A percentile compares a stretch with the other conserved stretches of the same genome.
These are phyloP conservation scores for Globisporangium nodosum DNA, from an alignment of 352 stramenopile species.

Conservation along the genomic window DNA sequence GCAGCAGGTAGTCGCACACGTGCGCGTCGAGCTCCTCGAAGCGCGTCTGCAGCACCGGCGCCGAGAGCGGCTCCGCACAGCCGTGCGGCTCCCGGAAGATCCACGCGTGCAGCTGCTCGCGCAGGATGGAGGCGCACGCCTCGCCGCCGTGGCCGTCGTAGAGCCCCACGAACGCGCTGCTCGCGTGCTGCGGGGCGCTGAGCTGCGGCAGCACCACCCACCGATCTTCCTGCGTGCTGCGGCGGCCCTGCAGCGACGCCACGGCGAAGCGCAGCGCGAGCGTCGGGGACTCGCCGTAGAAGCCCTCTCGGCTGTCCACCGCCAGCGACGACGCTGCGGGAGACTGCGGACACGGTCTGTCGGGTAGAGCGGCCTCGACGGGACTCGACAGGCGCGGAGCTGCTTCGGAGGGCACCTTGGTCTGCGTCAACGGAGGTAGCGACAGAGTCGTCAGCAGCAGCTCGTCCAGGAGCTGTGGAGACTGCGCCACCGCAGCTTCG, in stretches of 20 bases:
- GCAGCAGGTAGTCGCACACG: conserved; percentile 62
- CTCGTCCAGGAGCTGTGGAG: conserved; percentile 62
- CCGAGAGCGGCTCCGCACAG: conserved; percentile 8
- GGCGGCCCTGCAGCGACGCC: conserved; percentile 50
- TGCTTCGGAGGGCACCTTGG: not conserved
- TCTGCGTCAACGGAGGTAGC: conserved; percentile 47
- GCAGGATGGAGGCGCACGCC: conserved; percentile 64
- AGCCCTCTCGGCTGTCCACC: conserved; percentile 24
- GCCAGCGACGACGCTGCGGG: not conserved
- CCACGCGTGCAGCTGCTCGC: conserved; percentile 67
- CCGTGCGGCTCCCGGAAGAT: conserved; percentile 39
- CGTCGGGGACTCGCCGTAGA: conserved; percentile 28
- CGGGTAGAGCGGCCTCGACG: not conserved
- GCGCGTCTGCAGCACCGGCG: conserved; percentile 29
- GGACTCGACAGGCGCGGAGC: not conserved
- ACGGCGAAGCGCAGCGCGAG: conserved; percentile 40
- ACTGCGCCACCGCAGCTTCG: conserved; percentile 58
- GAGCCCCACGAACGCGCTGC: conserved; percentile 55
- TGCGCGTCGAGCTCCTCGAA: conserved; percentile 66
- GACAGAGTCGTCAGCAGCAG: conserved; percentile 69
- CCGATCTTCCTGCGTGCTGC: conserved; percentile 73
- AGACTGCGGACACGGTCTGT: not conserved
- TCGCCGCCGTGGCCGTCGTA: conserved; percentile 85
- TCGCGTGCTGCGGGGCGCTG: conserved; percentile 10
- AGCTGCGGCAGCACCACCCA: conserved; percentile 55